A percentile compares a stretch with the other conserved stretches of the same genome.
These are phyloP conservation scores for Globisporangium takayamanum DNA, from an alignment of 352 stramenopile genomes.

Conservation along the genomic window DNA sequence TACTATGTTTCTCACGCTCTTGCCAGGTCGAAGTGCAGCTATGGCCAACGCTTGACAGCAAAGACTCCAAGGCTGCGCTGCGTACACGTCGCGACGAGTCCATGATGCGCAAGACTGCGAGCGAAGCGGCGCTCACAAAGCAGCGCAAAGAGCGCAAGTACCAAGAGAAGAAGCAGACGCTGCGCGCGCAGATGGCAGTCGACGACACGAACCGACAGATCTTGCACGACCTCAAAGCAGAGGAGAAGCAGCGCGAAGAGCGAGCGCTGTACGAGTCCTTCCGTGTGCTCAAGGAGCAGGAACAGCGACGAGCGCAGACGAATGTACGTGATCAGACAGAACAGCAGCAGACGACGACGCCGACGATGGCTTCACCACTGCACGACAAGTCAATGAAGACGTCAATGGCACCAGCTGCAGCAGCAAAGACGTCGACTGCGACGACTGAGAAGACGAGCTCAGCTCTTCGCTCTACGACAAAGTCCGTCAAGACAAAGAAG, in stretches of 20 bases:
- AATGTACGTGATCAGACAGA: not conserved
- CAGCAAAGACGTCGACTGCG: not conserved
- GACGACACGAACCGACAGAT: constrained; percentile 73
- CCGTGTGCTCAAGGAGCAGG: constrained; percentile 27
- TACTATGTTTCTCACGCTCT: not conserved
- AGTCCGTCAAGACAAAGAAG: constrained; percentile 17
- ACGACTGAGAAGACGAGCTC: not conserved
- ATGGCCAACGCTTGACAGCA: constrained; percentile 38
- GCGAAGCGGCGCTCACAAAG: constrained; percentile 30
- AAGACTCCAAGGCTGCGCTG: constrained; percentile 29
- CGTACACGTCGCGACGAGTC: constrained; percentile 43
- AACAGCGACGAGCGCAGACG: constrained; percentile 6
- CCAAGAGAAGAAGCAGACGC: constrained; percentile 61
- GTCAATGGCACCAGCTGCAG: not conserved
- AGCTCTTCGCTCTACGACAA: too few species aligned
- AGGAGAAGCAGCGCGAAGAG: constrained; percentile 77
- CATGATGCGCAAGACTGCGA: constrained; percentile 49
- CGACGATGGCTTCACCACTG: not conserved
- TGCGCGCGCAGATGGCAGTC: constrained; percentile 77
- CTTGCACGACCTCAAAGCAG: constrained; percentile 60
- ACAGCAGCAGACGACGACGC: constrained; percentile 8
- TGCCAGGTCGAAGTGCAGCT: constrained; percentile 11
- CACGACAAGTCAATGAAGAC: not conserved
- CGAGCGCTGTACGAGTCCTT: constrained; percentile 74
- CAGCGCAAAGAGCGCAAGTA: constrained; percentile 52